Conservation (phyloP, 1,139 yeast species). For the Yamadazyma songkhlaensis region DNA sequence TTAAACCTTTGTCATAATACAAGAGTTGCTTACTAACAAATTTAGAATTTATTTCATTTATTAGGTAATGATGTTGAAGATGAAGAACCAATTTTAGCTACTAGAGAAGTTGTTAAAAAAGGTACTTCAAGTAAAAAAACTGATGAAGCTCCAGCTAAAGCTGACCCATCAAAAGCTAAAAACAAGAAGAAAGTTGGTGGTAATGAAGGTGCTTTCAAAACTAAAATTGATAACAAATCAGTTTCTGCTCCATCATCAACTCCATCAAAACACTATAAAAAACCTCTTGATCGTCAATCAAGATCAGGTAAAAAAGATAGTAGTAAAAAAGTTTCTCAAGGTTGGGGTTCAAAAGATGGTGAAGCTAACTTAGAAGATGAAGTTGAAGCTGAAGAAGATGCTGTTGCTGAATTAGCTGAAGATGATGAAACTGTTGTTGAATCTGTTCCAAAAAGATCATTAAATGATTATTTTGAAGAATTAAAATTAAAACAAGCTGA, state of each 20-base stretch:
- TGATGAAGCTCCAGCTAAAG: constrained; percentile 81
- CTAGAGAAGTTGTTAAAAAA: constrained; percentile 77
- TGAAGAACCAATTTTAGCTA: constrained; percentile 56
- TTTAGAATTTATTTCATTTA: constrained; percentile 47
- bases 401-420: constrained; percentile 43
- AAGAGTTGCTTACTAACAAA: constrained; percentile 1
- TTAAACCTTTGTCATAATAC: too few relatives aligned
- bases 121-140: constrained; percentile 83
- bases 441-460: constrained; percentile 47
- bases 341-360: constrained; percentile 80
- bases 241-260: constrained; percentile 58
- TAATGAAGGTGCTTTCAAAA: constrained; percentile 87
- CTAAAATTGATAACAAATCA: constrained; percentile 71
- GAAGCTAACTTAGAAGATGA: constrained; percentile 52
- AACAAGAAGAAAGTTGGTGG: constrained; percentile 72
- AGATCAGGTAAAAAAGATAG: constrained; percentile 83
- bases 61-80: constrained; percentile 78
- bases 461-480: constrained; percentile 72
- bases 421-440: constrained; percentile 41
- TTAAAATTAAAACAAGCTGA: constrained; percentile 47
- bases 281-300: constrained; percentile 77
- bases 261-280: constrained; percentile 57
- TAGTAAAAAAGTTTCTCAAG: constrained; percentile 74
- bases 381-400: constrained; percentile 62
- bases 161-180: constrained; percentile 79